Base-by-base conservation (phyloP, 2,329 filamentous ascomycete species). In the Diaporthe amygdali region DNA sequence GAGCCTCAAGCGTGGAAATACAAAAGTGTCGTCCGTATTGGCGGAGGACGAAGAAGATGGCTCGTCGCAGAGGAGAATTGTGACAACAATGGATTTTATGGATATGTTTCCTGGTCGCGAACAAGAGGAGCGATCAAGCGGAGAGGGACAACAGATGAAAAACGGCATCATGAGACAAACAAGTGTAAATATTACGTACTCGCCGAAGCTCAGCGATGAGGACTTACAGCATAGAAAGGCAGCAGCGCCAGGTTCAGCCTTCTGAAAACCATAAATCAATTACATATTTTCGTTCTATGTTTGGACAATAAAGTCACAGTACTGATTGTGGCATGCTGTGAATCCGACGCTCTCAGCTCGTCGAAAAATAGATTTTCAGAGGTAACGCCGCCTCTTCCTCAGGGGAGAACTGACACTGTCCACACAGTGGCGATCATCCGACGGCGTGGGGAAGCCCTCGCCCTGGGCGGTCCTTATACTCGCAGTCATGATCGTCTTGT, bases 81-180 rank as follows among this genome's bases (percentile, higher is more conserved):
- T 59, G 52, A 39, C 66, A 8, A 68, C 41, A 22, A 54, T 59
- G 41, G 52, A 68, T 3, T 55, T 39, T 6, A 27, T 27, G 30
- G 44, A 68, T 5, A 68, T 51, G 52, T 37, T 25, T 10, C 52
- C 44, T 4, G 66, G 32, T 2, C 30, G 12, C 2, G 22, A 10
- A 6, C 22, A 27, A 5, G 51, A 34, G 25, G 20, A 4, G 5
- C 25, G 15, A 6, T 32, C 30, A 3, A 27, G 17, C 17, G 39
- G 15, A 3, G 32, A 49, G 25, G 55, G 41, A 1, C 25, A 30
- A n/a, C 46, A 47, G 14, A 15, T 9, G 4, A 49, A 59, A 9
- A 49, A 25, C 22, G 66, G 52, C 3, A 68, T 68, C 44, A 59
- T 68, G 66, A 59, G 52, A 22, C 22, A 68, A 32, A 68, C 66